Conservation (phyloP, 345 rosid genomes). For the Excoecaria agallocha region DNA sequence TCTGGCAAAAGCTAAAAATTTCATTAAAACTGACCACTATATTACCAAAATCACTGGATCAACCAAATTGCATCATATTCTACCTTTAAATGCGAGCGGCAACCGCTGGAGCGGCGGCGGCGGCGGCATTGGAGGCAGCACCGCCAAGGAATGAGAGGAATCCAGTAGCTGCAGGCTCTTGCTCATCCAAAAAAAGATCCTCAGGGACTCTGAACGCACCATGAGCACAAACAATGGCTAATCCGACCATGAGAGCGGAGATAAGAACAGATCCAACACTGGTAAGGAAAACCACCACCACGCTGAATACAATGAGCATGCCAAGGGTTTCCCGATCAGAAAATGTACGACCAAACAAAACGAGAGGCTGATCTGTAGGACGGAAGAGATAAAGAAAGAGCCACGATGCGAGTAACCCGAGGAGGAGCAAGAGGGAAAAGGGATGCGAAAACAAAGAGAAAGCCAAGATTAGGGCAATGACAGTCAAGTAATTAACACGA, state of each 20-base stretch:
- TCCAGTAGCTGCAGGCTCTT: slow-evolving; percentile 59
- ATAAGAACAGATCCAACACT: slow-evolving; percentile 71
- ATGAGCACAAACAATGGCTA: slow-evolving; percentile 66
- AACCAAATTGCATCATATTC: slow-evolving; percentile 9
- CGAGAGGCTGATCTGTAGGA: slow-evolving; percentile 64
- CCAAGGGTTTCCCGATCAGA: slow-evolving; percentile 78
- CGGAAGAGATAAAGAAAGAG: slow-evolving; percentile 76
- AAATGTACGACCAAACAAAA: slow-evolving; percentile 54
- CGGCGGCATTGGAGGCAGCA: slow-evolving; percentile 55
- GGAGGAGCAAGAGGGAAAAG: slow-evolving; percentile 59
- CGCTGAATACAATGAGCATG: slow-evolving; percentile 46
- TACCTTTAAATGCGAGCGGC: slow-evolving; percentile 42
- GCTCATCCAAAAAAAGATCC: slow-evolving; percentile 75
- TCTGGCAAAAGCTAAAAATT: neutral
- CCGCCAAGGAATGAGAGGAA: slow-evolving; percentile 78
- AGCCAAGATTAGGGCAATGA: slow-evolving; percentile 34
- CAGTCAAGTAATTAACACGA: slow-evolving; percentile 49
- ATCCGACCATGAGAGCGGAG: slow-evolving; percentile 62
- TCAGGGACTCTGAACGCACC: slow-evolving; percentile 69
- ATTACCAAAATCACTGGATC: slow-evolving; percentile 7
- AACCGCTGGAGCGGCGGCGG: slow-evolving; percentile 50
- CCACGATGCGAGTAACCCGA: slow-evolving; percentile 66
- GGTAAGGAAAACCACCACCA: slow-evolving; percentile 66
- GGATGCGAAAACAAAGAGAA: slow-evolving; percentile 60
- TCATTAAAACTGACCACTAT: neutral